Base-by-base conservation (phyloP, 1,284 basidiomycete genomes). In the Somion occarium region DNA sequence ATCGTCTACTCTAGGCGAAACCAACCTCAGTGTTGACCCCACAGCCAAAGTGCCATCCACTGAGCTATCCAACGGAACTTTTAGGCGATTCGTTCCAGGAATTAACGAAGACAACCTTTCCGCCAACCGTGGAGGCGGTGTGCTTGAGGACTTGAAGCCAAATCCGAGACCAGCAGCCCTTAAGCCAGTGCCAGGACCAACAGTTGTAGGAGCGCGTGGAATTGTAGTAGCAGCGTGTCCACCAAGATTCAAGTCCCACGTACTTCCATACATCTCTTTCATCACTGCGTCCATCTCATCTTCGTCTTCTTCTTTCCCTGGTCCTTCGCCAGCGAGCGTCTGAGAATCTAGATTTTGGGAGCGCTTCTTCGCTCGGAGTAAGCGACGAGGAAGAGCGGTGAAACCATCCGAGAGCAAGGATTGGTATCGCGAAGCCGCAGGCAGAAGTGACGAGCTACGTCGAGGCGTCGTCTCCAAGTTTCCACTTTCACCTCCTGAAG, bases 271-370 rank as follows among this genome's bases (percentile, higher is more conserved):
- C 26, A 37, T 39, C 9, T 51, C 49, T 15, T 34, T 45, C 49
- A 51, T 46, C 38, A 37, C 25, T 2, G 49, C 43, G 18, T 51
- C 49, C 49, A 51, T 38, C 2, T 38, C 49, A 23, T 46, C 49
- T 9, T 37, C 15, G 24, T 38, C n/a, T 7, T 45, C 34, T 38
- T 42, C 9, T 19, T 22, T 19, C 12, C 24, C 38, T 4, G 11
- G n/a, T 13, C 38, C 15, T 30, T 30, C 9, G 3, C 12, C 41
- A 12, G 13, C 34, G 7, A 19, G 2, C n/a, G 23, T 39, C 18
- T 20, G 9, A 3, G 23, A n/a, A 18, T 34, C 26, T 18, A n/a
- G 15, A 5, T 9, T 18, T 9, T 25, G 15, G 30, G 24, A 15
- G 9, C 25, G 44, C 18, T 34, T 50, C 11, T 9, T 43, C 11